Conservation (phyloP, 495 filamentous ascomycete genomes). For the Letharia columbiana region DNA sequence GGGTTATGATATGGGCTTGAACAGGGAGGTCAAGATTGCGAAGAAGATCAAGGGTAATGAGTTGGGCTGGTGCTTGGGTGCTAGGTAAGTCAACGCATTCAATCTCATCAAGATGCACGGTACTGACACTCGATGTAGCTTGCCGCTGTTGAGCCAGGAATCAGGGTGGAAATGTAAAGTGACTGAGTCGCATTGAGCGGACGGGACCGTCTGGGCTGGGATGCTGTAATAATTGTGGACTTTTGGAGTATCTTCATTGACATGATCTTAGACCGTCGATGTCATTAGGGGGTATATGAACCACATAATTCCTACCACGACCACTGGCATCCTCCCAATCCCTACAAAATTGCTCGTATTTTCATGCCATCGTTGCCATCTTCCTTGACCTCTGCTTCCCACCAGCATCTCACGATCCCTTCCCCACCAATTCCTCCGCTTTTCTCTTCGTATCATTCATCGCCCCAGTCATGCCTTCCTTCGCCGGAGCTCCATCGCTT, state of each 20-base stretch:
- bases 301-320: neutral
- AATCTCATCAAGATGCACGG: neutral
- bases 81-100: conserved; percentile 55
- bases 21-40: conserved; percentile 90
- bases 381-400: neutral
- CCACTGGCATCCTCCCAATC: neutral
- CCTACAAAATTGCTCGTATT: neutral
- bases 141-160: conserved; percentile 63
- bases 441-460: conserved; percentile 8
- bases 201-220: neutral
- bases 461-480: conserved; percentile 6
- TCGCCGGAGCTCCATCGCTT: conserved; percentile 10
- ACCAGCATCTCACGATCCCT: neutral
- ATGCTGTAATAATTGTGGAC: neutral
- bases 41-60: conserved; percentile 98
- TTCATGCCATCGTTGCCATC: neutral
- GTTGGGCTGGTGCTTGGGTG: conserved; percentile 94
- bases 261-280: neutral
- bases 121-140: conserved; percentile 43
- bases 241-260: neutral
- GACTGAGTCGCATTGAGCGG: conserved; percentile 36
- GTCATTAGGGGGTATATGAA: neutral
- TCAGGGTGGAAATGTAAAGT: conserved; percentile 71
- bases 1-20: conserved; percentile 95
- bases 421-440: neutral